Percentiles rank a stretch among this genome's conserved stretches.
Conservation (phyloP, 257 asterid species). For the Nyctanthes arbortristis region DNA sequence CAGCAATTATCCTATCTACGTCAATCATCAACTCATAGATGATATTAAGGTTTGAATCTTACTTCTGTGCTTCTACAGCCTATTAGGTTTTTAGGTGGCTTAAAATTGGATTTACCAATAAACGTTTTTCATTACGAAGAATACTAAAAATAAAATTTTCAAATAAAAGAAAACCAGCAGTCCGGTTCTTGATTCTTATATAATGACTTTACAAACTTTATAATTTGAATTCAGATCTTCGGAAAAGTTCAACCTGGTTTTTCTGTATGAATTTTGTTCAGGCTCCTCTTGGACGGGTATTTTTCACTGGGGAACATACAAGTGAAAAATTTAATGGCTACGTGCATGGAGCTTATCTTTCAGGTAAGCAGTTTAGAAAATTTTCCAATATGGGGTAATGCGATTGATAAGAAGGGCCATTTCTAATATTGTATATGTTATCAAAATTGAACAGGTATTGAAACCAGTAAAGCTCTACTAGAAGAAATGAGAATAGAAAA, state of each 20-base stretch:
- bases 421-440: background rate
- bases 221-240: background rate
- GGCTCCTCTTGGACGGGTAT: slow-evolving; percentile 87
- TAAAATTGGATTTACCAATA: too few species aligned
- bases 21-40: slow-evolving; percentile 55
- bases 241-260: slow-evolving; percentile 3
- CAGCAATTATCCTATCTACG: slow-evolving; percentile 75
- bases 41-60: slow-evolving; percentile 61
- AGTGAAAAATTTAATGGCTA: slow-evolving; percentile 83
- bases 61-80: background rate
- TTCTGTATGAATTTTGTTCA: slow-evolving; percentile 25
- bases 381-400: background rate
- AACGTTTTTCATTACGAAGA: too few species aligned
- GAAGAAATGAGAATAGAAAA: slow-evolving; percentile 59
- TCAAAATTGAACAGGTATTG: slow-evolving; percentile 60
- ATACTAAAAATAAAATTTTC: too few species aligned
- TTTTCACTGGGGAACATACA: slow-evolving; percentile 93
- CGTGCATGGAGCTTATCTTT: slow-evolving; percentile 92
- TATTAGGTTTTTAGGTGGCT: too few species aligned
- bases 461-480: slow-evolving; percentile 60
- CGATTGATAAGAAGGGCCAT: background rate
- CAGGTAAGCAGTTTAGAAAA: slow-evolving; percentile 46
- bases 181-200: background rate
- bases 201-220: background rate
- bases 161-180: background rate